Base-by-base conservation (phyloP, 2,329 filamentous ascomycete species). In the Zalaria obscura region DNA sequence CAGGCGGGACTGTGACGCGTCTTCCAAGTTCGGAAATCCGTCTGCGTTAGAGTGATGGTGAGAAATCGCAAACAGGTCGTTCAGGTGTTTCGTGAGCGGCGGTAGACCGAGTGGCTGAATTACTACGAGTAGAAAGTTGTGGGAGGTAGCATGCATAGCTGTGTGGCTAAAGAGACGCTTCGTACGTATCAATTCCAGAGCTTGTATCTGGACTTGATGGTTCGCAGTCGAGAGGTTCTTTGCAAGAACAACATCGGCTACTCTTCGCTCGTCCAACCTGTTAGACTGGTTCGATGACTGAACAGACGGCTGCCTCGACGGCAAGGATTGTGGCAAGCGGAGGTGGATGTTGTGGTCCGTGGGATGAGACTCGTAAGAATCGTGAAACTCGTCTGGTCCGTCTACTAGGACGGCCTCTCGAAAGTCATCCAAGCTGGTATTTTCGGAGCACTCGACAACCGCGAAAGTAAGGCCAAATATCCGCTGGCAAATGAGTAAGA, bases 21-120 rank as follows among this genome's bases (percentile, higher is more conserved):
- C 79, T 45, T 93, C 83, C 0, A 89, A 60, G 48, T 91, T 83
- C 4, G 78, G 70, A 47, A 87, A 81, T 0, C 81, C 84, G 55
- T 89, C 77, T 1, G 70, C 66, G 3, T 73, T 68, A 43, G 80
- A 73, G 53, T 96, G 87, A 64, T 79, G 84, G 59, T 96, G 88
- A 0, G 84, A 89, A 44, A 96, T 78, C 56, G 87, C 85, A 50
- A 96, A 80, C 48, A 83, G 76, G 45, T 96, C 86, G 52, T 87
- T 93, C 42, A 72, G 50, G 50, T 70, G 68, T 35, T 58, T 55
- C 2, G 53, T 60, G 36, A 70, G 48, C 11, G 59, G 55, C 5
- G 51, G 55, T 10, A 63, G 62, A 2, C 54, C 45, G n/a, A 18
- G 18, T 18, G 18, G 18, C 18, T 87, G 64, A n/a, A 93, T 65